Base-by-base conservation (phyloP, 805 yeast species). In the Cyberlindnera xishuangbannaensis region DNA sequence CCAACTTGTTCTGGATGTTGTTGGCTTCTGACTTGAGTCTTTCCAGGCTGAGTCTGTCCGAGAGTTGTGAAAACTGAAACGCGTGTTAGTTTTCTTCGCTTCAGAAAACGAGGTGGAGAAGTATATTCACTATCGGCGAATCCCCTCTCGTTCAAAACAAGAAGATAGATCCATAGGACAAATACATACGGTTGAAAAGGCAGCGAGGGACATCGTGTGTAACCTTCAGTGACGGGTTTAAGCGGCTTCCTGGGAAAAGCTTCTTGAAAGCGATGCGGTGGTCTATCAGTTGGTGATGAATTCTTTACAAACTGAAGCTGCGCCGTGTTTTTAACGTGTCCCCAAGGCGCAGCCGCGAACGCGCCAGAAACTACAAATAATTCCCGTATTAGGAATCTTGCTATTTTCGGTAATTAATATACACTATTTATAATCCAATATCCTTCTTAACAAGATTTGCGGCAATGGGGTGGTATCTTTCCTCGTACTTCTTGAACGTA, bases 381-480 rank as follows among this genome's bases (percentile, higher is more conserved):
- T n/a, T n/a, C n/a, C n/a, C n/a, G n/a, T n/a, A n/a, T n/a, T n/a
- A n/a, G n/a, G n/a, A n/a, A n/a, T n/a, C n/a, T n/a, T n/a, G n/a
- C n/a, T n/a, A n/a, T 10, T 12, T 9, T 24, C 9, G 26, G 15
- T 7, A n/a, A 18, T 16, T 6, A 20, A 14, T 12, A 30, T 5
- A 15, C 13, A 20, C 19, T 5, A 16, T 6, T 34, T 30, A 51
- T 20, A 71, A 35, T 2, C 76, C 80, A 28, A 86, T 64, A 58
- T 88, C 96, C 60, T 86, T 88, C 49, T 70, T 74, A n/a, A 88
- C 92, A 73, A 86, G 65, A 12, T 78, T 66, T 34, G 78, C 70
- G 58, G 95, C 85, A 44, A 87, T 86, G 24, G 95, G 95, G 55
- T 87, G 95, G 55, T 86, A 87, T 30, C 69, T 63, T 16, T 54